Evolutionary conservation across 2,329 filamentous ascomycete species (phyloP), one percentile per base, ranked within the genome.

Genomic region (Nemania sp.): DNA sequence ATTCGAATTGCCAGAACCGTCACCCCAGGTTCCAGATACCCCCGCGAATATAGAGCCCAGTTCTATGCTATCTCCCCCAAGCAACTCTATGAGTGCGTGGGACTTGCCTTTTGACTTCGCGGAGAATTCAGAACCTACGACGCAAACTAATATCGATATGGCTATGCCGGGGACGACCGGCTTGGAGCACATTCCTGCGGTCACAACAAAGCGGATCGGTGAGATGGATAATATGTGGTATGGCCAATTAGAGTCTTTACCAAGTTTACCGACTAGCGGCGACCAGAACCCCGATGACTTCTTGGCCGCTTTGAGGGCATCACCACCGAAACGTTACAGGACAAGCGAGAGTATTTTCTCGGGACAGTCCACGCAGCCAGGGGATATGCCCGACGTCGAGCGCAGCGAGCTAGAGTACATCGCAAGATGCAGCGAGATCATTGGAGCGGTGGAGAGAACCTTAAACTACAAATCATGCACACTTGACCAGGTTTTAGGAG

Each of bases 191-290:
- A 45, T 45, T 15, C 41, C 41, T 13, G 41, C 15, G 11, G 41
- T 13, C 41, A 45, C 11, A 45, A 13, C 4, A 45, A 45, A 15
- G 13, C 41, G 5, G 3, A 45, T 45, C 5, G 41, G 5, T n/a
- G 41, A 45, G 3, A n/a, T 45, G 41, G 41, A 45, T 45, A 45
- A 45, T 45, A 45, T 45, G 41, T 45, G 41, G 41, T 45, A 45
- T 13, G n/a, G 41, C 41, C 41, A 45, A 6, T 13, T 15, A 15
- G 41, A 5, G 41, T 45, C 41, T 15, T 45, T 45, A 45, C 41
- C 41, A n/a, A 45, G 41, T n/a, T 45, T 45, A 15, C n/a, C 11
- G n/a, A 45, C 41, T 45, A 13, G 41, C 4, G 15, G 41, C 11
- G 41, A 45, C 41, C 41, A 15, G 15, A 45, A 3, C n/a, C 41